A percentile compares a stretch with the other conserved stretches of the same genome.
Evolutionary conservation across 2,329 filamentous ascomycete species (phyloP).

Genomic region (Elsinoe batatas): DNA sequence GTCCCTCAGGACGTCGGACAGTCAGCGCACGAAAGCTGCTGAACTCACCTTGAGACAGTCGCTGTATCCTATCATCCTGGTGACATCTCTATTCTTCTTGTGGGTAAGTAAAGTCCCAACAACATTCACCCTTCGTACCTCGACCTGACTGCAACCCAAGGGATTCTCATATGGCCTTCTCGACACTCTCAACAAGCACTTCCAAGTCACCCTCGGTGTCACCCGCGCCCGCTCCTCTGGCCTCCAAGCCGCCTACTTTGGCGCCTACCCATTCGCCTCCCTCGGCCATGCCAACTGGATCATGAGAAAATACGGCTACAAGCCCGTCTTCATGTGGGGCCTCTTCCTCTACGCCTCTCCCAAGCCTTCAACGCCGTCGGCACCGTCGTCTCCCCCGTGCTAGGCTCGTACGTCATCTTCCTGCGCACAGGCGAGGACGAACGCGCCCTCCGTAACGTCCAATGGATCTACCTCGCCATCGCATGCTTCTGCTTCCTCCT

Average conservation of each 20-base stretch:
- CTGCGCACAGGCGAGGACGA: conserved; percentile 41
- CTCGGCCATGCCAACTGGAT: conserved; percentile 41
- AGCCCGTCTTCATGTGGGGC: conserved; percentile 40
- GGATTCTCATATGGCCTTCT: conserved; percentile 45
- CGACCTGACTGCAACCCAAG: conserved; percentile 19
- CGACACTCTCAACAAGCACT: conserved; percentile 36
- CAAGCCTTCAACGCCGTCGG: conserved; percentile 51
- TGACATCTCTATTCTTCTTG: conserved; percentile 56
- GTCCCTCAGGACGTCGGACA: conserved; percentile 25
- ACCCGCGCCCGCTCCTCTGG: conserved; percentile 36
- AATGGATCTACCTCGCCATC: conserved; percentile 56
- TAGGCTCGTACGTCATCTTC: conserved; percentile 54
- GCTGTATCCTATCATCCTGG: conserved; percentile 55
- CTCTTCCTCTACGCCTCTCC: conserved; percentile 46
- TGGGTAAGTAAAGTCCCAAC: conserved; percentile 36
- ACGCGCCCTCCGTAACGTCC: conserved; percentile 48
- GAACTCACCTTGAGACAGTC: conserved; percentile 58
- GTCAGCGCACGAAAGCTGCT: conserved; percentile 44
- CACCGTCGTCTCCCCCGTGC: conserved; percentile 48
- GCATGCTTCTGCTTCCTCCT: conserved; percentile 50
- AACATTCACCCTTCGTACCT: neutral
- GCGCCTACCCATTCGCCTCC: conserved; percentile 40
- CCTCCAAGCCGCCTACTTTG: conserved; percentile 42
- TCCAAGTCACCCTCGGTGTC: conserved; percentile 35
- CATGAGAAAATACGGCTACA: conserved; percentile 41